Percentiles rank a stretch among this genome's conserved stretches.
These are phyloP conservation scores for Tuber brumale DNA, from an alignment of 495 filamentous ascomycete species.

Conservation along the genomic window DNA sequence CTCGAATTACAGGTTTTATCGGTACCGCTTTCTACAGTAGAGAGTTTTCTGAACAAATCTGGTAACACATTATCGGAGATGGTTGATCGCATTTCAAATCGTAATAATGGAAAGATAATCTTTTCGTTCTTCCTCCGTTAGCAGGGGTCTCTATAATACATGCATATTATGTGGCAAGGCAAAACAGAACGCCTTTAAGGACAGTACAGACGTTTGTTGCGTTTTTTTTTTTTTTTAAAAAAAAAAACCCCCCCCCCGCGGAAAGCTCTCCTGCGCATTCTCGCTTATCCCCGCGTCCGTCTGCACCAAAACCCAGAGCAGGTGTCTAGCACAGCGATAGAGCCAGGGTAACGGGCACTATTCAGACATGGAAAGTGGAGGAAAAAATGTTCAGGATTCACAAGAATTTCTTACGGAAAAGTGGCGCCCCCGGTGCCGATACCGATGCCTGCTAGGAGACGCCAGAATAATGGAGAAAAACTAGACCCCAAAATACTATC, in stretches of 20 bases:
- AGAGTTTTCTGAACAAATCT: neutral
- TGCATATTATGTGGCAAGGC: conserved; percentile 21
- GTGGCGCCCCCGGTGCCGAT: neutral
- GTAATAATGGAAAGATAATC: conserved; percentile 2
- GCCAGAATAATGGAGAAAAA: conserved; percentile 25
- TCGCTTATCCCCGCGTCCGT: conserved; percentile 24
- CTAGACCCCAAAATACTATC: conserved; percentile 10
- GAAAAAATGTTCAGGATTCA: neutral
- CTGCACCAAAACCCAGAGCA: neutral
- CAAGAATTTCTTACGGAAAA: neutral
- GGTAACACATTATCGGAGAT: neutral
- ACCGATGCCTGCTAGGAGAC: conserved; percentile 24
- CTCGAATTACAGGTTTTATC: conserved; percentile 4
- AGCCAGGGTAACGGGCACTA: neutral
- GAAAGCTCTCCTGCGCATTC: conserved; percentile 7
- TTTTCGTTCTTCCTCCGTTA: conserved; percentile 16
- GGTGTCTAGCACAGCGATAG: neutral
- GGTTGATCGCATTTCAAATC: neutral
- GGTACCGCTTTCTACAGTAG: neutral
- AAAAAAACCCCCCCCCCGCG: conserved; percentile 18
- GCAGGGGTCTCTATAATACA: conserved; percentile 18
- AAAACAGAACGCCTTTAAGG: conserved; percentile 32
- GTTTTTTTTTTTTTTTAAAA: conserved; percentile 8
- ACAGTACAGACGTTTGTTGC: conserved; percentile 24
- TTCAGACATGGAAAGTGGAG: neutral